Evolutionary conservation across 768 basidiomycete species (phyloP), one percentile per base, ranked within the genome.

Genomic region (Crassisporium funariophilum): DNA sequence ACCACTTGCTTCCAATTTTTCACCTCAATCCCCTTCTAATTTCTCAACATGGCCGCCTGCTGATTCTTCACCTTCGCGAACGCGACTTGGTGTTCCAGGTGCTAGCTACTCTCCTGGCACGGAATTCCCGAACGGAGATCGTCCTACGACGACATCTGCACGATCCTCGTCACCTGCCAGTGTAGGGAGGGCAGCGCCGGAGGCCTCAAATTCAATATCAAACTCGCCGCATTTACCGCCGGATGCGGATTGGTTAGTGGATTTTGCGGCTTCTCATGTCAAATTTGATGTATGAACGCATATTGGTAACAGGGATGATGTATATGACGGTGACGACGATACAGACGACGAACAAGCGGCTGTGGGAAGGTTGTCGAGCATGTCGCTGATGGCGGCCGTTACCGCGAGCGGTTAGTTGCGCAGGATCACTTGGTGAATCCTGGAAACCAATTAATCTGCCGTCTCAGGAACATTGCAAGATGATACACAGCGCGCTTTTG

Each of bases 321-420:
- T 59, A 20, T 46, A 61, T 49, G 63, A 58, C 37, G 57, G 49
- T 1, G 56, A 53, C 16, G 65, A 72, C 23, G 65, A 69, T 6
- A 56, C 59, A 16, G 66, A 70, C 10, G 74, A 74, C 22, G 79
- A 91, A 54, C 91, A 95, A 61, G 90, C 87, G 11, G 82, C 88
- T 4, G 77, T 92, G 15, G 95, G 95, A 4, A 78, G 92, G 47
- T 72, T 95, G 39, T 89, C 91, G 4, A 91, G 91, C 57, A 93
- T 97, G 92, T 91, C 90, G 61, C 70, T 97, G 41, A 89, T 95
- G 73, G 93, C 93, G 29, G 84, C 91, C 6, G 83, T 93, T 10
- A 81, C 88, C 22, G 89, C 91, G 20, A 83, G 82, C 52, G 85
- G 86, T 88, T 63, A 61, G 77, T 71, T n/a, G n/a, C n/a, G n/a